Evolutionary conservation across 2,329 filamentous ascomycete genomes (phyloP).

Genomic region (Ophiostoma montium): DNA sequence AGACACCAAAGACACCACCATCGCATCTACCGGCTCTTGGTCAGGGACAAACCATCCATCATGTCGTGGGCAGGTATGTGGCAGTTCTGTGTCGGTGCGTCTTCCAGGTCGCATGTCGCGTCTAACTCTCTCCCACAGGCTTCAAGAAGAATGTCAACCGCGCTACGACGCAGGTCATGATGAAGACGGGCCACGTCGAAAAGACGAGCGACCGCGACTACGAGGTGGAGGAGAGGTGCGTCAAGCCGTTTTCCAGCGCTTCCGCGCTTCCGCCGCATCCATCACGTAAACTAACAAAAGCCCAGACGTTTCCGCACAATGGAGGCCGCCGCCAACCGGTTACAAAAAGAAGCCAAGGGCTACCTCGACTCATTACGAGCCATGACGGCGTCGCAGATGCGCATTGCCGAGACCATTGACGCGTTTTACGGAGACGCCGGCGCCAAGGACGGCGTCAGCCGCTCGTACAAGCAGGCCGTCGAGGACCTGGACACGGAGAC

Average conservation of each 20-base stretch:
- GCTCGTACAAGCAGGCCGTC: conserved; percentile 96
- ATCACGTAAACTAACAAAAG: background rate
- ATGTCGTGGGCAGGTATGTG: conserved; percentile 35
- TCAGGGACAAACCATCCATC: conserved; percentile 13
- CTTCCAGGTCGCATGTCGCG: background rate
- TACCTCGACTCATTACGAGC: conserved; percentile 94
- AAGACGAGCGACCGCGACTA: conserved; percentile 98
- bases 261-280: no score
- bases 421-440: conserved; percentile 97
- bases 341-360: conserved; percentile 97
- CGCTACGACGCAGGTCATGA: conserved; percentile 99
- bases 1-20: background rate
- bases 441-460: conserved; percentile 83
- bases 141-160: conserved; percentile 98
- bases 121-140: conserved; percentile 29
- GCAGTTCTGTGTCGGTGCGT: background rate
- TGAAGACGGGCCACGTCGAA: conserved; percentile 98
- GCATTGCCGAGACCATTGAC: conserved; percentile 97
- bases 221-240: conserved; percentile 83
- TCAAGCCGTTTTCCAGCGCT: background rate
- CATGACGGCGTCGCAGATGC: conserved; percentile 99
- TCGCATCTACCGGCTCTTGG: background rate
- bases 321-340: conserved; percentile 79
- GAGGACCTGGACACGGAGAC: conserved; percentile 96
- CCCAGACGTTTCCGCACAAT: conserved; percentile 85